These are phyloP conservation scores for Dioscorea cayenensis DNA, from an alignment of 116 monocot species.

Conservation along the genomic window DNA sequence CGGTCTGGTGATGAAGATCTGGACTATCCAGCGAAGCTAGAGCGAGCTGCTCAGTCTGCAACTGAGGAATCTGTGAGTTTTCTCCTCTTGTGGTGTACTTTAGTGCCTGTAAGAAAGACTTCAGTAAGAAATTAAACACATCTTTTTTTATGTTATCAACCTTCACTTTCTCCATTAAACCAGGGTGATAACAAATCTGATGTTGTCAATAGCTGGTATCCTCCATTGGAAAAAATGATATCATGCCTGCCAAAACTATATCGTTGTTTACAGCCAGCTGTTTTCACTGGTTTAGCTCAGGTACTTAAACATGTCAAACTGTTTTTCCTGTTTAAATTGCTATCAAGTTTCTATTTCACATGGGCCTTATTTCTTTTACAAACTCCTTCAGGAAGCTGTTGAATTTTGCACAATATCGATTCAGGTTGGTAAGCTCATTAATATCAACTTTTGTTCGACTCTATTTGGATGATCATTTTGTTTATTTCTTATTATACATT, in stretches of 20 bases:
- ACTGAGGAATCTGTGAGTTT: slow-evolving; percentile 40
- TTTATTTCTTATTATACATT: too few relatives aligned
- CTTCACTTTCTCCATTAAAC: neutral
- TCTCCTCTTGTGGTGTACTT: neutral
- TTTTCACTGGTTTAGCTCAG: slow-evolving; percentile 98
- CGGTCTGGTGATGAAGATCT: slow-evolving; percentile 77
- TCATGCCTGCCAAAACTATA: slow-evolving; percentile 93
- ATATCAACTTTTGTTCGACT: neutral
- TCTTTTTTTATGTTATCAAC: neutral
- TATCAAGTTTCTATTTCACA: neutral
- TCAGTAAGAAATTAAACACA: neutral
- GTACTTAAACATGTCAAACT: slow-evolving; percentile 20
- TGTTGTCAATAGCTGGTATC: slow-evolving; percentile 78
- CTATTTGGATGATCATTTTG: neutral
- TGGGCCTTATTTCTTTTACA: slow-evolving; percentile 8
- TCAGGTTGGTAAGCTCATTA: slow-evolving; percentile 46
- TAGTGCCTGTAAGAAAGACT: neutral
- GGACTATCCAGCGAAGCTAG: slow-evolving; percentile 85
- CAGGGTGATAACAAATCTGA: slow-evolving; percentile 69
- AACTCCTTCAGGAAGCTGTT: slow-evolving; percentile 67
- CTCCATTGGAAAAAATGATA: slow-evolving; percentile 87
- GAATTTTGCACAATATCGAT: slow-evolving; percentile 92
- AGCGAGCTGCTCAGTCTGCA: slow-evolving; percentile 34
- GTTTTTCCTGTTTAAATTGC: neutral
- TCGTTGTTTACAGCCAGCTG: slow-evolving; percentile 74